Conservation (phyloP, 2,329 filamentous ascomycete genomes). For the Aspergillus neoniger region DNA sequence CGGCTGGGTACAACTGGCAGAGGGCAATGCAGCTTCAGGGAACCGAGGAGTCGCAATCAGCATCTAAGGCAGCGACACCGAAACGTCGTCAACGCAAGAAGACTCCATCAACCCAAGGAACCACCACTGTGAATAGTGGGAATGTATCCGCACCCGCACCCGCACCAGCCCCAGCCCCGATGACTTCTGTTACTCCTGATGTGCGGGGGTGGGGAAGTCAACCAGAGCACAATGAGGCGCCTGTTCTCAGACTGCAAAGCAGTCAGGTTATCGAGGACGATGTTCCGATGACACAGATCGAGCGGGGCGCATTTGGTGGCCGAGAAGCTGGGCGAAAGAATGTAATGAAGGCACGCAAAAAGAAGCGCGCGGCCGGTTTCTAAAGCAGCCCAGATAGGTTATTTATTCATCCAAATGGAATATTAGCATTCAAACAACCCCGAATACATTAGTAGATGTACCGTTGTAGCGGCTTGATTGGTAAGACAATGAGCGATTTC, state of each 20-base stretch:
- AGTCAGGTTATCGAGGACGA: slow-evolving; percentile 39
- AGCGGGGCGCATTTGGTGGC: slow-evolving; percentile 42
- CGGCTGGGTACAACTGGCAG: slow-evolving; percentile 38
- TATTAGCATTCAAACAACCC: not conserved
- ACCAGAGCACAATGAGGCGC: slow-evolving; percentile 25
- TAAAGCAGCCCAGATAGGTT: slow-evolving; percentile 20
- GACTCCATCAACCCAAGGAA: slow-evolving; percentile 19
- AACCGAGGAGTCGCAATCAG: slow-evolving; percentile 23
- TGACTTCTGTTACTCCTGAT: slow-evolving; percentile 27
- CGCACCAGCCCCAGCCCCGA: slow-evolving; percentile 22
- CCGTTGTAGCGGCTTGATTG: not conserved
- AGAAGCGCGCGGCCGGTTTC: slow-evolving; percentile 45
- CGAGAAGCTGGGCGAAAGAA: slow-evolving; percentile 34
- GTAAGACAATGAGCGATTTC: slow-evolving; percentile 13
- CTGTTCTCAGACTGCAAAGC: slow-evolving; percentile 28
- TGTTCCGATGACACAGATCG: slow-evolving; percentile 44
- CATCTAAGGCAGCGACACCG: slow-evolving; percentile 19
- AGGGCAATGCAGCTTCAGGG: slow-evolving; percentile 23
- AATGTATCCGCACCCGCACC: slow-evolving; percentile 11
- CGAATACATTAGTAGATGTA: not conserved
- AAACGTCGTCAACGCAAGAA: slow-evolving; percentile 32
- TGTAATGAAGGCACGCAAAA: slow-evolving; percentile 38
- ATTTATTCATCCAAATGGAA: no score
- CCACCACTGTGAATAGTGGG: not conserved
- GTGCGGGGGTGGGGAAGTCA: slow-evolving; percentile 37